Conservation (phyloP, 441 rosid genomes). For the Pelargonium cotyledonis region DNA sequence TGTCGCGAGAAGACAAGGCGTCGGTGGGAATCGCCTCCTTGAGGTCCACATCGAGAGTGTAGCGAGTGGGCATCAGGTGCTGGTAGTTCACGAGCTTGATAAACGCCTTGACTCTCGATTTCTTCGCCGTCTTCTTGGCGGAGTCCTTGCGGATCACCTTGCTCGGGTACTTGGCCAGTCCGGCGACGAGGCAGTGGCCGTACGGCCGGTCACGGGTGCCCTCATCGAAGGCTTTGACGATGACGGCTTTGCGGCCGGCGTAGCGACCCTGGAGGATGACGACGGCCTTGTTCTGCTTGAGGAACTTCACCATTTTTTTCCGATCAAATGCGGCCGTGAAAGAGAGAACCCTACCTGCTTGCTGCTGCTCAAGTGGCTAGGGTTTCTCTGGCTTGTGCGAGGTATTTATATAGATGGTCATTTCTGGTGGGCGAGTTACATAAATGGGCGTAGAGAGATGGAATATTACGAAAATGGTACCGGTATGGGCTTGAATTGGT, state of each 20-base stretch:
- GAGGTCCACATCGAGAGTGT: not conserved
- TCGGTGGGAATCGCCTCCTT: not conserved
- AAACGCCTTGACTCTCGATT: not conserved
- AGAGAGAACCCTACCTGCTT: not conserved
- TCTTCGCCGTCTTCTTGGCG: not conserved
- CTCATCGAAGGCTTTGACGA: not conserved
- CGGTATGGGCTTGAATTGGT: too few species aligned
- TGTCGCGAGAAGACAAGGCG: not conserved
- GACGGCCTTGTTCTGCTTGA: not conserved
- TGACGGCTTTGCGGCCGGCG: constrained; percentile 1
- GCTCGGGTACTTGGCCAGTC: not conserved
- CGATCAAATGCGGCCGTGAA: not conserved
- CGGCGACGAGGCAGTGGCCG: constrained; percentile 6
- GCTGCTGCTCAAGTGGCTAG: not conserved
- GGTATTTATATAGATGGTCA: not conserved
- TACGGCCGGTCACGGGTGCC: not conserved
- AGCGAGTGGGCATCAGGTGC: constrained; percentile 1
- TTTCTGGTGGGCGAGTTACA: not conserved
- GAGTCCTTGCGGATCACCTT: constrained; percentile 1
- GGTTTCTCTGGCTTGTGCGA: not conserved
- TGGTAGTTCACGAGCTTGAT: constrained; percentile 1
- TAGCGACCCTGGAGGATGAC: constrained; percentile 1
- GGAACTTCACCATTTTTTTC: not conserved
- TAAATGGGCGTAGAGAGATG: not conserved
- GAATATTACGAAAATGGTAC: not conserved